phyloP scores from a whole-genome alignment of 139 green algal genomes.

The Astrephomene gubernaculifera region DNA sequence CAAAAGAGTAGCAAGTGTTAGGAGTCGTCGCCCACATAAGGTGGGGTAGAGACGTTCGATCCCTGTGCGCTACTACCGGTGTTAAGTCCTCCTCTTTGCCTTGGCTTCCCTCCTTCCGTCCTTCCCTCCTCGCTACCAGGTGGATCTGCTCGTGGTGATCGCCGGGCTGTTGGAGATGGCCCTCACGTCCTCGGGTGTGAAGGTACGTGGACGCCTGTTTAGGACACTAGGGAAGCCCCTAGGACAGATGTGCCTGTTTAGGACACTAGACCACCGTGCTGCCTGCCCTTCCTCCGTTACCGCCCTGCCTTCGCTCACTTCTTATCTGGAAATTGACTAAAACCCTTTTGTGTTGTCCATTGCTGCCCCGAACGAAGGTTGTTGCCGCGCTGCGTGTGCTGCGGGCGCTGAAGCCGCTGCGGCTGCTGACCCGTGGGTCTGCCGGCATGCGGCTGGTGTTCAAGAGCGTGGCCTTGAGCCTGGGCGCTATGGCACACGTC shows the following conservation, averaged over 20 bases:
- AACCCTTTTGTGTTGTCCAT: too few species aligned
- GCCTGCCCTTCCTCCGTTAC: neutral
- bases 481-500: slow-evolving; percentile 82
- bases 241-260: neutral
- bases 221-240: slow-evolving; percentile 23
- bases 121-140: slow-evolving; percentile 31
- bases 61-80: too few species aligned
- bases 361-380: slow-evolving; percentile 26
- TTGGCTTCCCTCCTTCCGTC: neutral
- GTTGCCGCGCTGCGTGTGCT: slow-evolving; percentile 74
- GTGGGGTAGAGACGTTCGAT: too few species aligned
- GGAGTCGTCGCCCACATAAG: too few species aligned
- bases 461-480: slow-evolving; percentile 71
- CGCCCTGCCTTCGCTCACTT: too few species aligned
- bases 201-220: neutral
- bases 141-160: slow-evolving; percentile 77
- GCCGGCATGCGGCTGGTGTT: slow-evolving; percentile 86
- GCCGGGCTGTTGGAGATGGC: slow-evolving; percentile 56
- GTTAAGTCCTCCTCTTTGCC: too few species aligned
- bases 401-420: slow-evolving; percentile 78
- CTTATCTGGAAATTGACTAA: too few species aligned
- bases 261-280: slow-evolving; percentile 6
- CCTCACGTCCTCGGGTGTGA: neutral
- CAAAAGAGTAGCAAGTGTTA: too few species aligned
- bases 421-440: slow-evolving; percentile 75